Evolutionary conservation across 2,329 filamentous ascomycete genomes (phyloP).

Genomic region (Arthrinium puccinioides): DNA sequence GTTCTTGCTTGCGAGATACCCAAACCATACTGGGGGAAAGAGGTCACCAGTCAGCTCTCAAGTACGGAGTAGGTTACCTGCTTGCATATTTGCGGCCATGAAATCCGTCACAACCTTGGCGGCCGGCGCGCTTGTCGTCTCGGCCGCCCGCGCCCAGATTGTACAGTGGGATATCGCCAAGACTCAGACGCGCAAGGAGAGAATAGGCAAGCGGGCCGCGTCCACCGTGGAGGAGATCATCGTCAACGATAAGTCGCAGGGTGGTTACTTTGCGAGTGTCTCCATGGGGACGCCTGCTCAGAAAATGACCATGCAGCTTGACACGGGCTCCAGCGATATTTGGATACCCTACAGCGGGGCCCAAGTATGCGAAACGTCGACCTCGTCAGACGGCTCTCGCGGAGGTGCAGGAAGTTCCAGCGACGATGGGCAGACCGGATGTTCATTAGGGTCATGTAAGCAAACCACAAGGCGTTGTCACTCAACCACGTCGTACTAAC

Average conservation of each 20-base stretch:
- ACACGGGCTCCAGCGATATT: conserved; percentile 59
- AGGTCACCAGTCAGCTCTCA: too few species aligned
- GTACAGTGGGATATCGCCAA: conserved; percentile 40
- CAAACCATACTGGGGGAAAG: too few species aligned
- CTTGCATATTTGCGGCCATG: conserved; percentile 10
- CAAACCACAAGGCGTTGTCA: conserved; percentile 6
- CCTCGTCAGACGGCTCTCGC: conserved; percentile 3
- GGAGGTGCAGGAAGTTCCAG: conserved; percentile 1
- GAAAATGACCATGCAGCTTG: conserved; percentile 49
- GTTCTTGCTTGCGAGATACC: too few species aligned
- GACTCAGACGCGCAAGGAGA: background rate
- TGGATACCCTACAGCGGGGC: conserved; percentile 44
- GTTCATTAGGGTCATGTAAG: conserved; percentile 40
- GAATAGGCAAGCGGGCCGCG: conserved; percentile 28
- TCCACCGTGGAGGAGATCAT: conserved; percentile 34
- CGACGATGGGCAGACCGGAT: conserved; percentile 21
- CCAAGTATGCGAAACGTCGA: conserved; percentile 28
- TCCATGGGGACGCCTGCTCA: conserved; percentile 51
- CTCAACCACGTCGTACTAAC: background rate
- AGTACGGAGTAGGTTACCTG: background rate
- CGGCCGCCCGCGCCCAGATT: conserved; percentile 24
- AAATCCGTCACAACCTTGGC: conserved; percentile 13
- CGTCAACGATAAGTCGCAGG: conserved; percentile 33
- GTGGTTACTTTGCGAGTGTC: conserved; percentile 51
- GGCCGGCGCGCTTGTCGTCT: conserved; percentile 19